Evolutionary conservation across 805 yeast species (phyloP), one percentile per base, ranked within the genome.

Genomic region (Cyberlindnera subsufficiens): DNA sequence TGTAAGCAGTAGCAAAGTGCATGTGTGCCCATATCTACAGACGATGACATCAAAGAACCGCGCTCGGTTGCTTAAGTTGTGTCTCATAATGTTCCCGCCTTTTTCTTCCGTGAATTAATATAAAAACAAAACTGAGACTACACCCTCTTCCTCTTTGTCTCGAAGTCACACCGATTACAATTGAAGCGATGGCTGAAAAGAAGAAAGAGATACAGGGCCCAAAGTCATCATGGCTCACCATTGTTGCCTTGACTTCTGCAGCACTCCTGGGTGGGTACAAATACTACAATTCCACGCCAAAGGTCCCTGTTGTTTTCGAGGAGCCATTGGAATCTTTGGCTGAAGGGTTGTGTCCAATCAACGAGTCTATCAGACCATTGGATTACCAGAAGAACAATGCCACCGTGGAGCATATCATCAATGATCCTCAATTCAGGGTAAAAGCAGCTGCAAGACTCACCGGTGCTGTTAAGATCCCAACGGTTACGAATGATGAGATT

Each of bases 381-480:
- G 45, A 49, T 3, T 49, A 40, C 34, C 6, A 36, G 19, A 15
- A 34, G 11, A 47, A 46, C 40, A 19, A 43, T 19, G 40, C 50
- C 5, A 42, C 35, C 3, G 39, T 49, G 44, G 40, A 46, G 31
- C 40, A 39, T 39, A 43, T 49, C 42, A 43, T 49, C 35, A 17
- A 37, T 10, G 45, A 42, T 34, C 43, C 43, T 14, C 45, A 40
- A 18, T 49, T 25, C 43, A 47, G 50, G 36, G 17, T 14, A 2
- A 38, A 40, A 40, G 19, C 43, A 4, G 46, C 44, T n/a, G 38
- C 25, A 22, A 39, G 45, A 27, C 37, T 45, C 20, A 15, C 47
- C 8, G 50, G 53, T n/a, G 42, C 54, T 5, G 37, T 50, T 16
- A 43, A 41, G 35, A 45, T 50, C 27, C 49, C 46, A 37, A 50